Conservation (phyloP, 495 filamentous ascomycete genomes). For the Daldinia vernicosa region DNA sequence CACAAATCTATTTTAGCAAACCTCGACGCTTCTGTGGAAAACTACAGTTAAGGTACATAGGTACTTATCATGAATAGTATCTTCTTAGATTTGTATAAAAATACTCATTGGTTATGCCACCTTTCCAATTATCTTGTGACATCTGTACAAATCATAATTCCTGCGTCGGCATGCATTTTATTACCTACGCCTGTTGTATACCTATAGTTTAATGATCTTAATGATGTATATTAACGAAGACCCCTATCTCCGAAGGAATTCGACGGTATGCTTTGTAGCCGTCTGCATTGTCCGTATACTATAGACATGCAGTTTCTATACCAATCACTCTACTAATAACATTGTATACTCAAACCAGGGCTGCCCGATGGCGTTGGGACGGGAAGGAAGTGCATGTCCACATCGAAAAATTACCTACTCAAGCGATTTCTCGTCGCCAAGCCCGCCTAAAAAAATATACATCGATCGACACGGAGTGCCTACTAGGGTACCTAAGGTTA, state of each 20-base stretch:
- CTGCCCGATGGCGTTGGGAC: neutral
- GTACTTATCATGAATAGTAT: neutral
- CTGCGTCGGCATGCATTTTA: neutral
- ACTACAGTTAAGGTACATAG: no score
- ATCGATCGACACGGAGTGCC: neutral
- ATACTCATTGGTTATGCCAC: neutral
- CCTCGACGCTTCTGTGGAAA: no score
- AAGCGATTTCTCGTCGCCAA: neutral
- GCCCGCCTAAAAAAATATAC: neutral
- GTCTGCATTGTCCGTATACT: neutral
- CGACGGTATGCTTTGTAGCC: neutral
- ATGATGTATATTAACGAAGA: neutral
- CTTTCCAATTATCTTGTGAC: neutral
- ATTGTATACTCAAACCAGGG: neutral
- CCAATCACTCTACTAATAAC: neutral
- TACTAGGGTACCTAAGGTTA: neutral
- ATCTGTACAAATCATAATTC: neutral
- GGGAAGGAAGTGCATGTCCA: neutral
- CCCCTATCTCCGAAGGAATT: neutral
- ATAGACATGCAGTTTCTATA: conserved; percentile 1
- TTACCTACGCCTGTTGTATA: neutral
- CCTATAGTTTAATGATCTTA: neutral
- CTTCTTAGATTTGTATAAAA: neutral
- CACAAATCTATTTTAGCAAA: no score
- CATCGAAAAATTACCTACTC: neutral